phyloP scores from a whole-genome alignment of 1,284 basidiomycete genomes.

The Stygiomarasmius scandens region DNA sequence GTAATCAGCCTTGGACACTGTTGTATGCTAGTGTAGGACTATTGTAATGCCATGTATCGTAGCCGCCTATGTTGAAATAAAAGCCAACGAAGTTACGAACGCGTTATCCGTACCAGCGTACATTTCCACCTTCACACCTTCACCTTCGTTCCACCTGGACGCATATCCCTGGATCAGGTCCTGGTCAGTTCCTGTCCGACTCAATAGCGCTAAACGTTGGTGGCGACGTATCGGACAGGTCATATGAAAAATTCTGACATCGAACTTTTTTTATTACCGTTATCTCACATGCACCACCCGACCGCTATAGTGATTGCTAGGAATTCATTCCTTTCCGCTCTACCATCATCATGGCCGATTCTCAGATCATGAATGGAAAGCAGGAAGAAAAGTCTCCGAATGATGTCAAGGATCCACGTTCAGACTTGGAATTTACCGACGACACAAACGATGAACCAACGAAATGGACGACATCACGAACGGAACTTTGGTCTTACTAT shows the following conservation, averaged over 20 bases:
- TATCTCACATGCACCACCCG: neutral
- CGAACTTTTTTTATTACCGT: neutral
- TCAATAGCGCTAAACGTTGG: too few species aligned
- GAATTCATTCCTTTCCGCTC: neutral
- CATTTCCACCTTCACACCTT: too few species aligned
- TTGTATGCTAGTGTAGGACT: too few species aligned
- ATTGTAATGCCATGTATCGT: neutral
- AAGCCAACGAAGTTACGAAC: too few species aligned
- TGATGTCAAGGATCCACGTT: neutral
- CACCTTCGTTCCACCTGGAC: too few species aligned
- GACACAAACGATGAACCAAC: neutral
- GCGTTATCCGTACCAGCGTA: too few species aligned
- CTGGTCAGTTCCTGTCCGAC: too few species aligned
- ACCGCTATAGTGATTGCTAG: neutral
- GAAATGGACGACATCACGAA: constrained; percentile 50
- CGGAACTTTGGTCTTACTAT: constrained; percentile 73
- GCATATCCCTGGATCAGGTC: too few species aligned
- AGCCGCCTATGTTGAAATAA: too few species aligned
- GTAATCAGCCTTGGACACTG: too few species aligned
- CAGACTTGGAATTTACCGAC: neutral
- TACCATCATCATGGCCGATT: constrained; percentile 6
- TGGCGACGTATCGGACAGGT: too few species aligned
- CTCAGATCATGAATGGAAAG: neutral
- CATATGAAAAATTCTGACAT: constrained; percentile 1
- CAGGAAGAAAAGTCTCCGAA: neutral